These are phyloP conservation scores for Pleurotus giganteus DNA, from an alignment of 768 basidiomycete species.

Conservation along the genomic window DNA sequence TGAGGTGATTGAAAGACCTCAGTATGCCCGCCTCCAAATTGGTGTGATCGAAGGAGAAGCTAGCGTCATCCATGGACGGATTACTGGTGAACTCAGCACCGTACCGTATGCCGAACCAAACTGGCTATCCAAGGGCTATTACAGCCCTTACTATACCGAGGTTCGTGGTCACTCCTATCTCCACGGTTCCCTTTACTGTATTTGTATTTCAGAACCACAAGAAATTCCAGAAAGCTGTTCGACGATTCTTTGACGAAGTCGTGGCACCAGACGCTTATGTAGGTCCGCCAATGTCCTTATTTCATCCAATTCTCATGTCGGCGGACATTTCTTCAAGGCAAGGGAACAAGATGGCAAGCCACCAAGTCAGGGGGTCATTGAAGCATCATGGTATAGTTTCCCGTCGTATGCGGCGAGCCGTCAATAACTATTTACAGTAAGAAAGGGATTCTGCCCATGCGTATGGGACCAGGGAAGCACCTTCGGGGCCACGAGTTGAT, in stretches of 20 bases:
- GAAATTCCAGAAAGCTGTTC: slow-evolving; percentile 51
- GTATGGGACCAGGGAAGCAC: slow-evolving; percentile 92
- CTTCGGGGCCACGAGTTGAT: slow-evolving; percentile 80
- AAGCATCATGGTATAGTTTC: slow-evolving; percentile 56
- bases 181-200: not conserved
- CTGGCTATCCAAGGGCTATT: slow-evolving; percentile 65
- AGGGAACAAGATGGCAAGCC: slow-evolving; percentile 68
- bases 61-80: slow-evolving; percentile 42
- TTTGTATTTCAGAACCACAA: slow-evolving; percentile 45
- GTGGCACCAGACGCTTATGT: slow-evolving; percentile 48
- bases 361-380: slow-evolving; percentile 55
- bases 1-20: slow-evolving; percentile 67
- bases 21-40: slow-evolving; percentile 62
- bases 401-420: not conserved
- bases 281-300: slow-evolving; percentile 11
- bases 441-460: slow-evolving; percentile 82
- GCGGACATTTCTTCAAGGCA: slow-evolving; percentile 29
- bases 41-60: slow-evolving; percentile 62
- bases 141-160: slow-evolving; percentile 75
- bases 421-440: slow-evolving; percentile 27
- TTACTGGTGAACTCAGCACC: slow-evolving; percentile 52
- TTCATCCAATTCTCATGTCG: slow-evolving; percentile 12
- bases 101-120: slow-evolving; percentile 83
- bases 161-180: slow-evolving; percentile 29
- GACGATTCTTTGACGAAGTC: slow-evolving; percentile 65